Evolutionary conservation across 2,329 filamentous ascomycete genomes (phyloP), one percentile per base, ranked within the genome.

Genomic region (Fusarium coffeatum): DNA sequence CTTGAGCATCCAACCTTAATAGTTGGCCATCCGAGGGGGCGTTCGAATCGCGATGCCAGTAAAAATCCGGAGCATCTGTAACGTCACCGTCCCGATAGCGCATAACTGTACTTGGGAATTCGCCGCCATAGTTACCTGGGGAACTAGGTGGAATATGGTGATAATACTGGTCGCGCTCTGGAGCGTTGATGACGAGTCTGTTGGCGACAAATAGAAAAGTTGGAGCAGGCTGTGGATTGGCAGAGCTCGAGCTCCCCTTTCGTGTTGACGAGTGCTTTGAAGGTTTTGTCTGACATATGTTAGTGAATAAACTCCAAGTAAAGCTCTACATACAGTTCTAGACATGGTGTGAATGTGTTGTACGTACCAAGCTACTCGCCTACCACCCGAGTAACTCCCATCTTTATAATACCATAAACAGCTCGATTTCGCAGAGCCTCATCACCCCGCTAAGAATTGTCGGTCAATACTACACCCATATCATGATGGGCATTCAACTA

Each of bases 161-260:
- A n/a, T 55, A 45, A 18, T 69, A 64, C 1, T 40, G 23, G 6
- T 72, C 53, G 5, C 22, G 11, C 0, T 47, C 55, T 9, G 69
- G 70, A 8, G 48, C 47, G 9, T 70, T 45, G 23, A 80, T 59
- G 3, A 57, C 8, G 6, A 82, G 69, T 42, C 81, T 77, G 60
- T 81, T 82, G 46, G 82, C 74, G 5, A 80, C 73, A 27, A 84
- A 84, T 2, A 83, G 65, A 57, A 83, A 83, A 34, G 73, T 77
- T 3, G 76, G 56, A 8, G 20, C 18, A 15, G 27, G 20, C 4
- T 30, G 23, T 12, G 54, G 59, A 32, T 16, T 65, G 6, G 47
- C 55, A 18, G 54, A 55, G 49, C 62, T 53, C 20, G 54, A 55
- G 49, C 62, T 53, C 28, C 61, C 64, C 45, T 56, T 73, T 57